Evolutionary conservation across 331 rosid genomes (phyloP), one percentile per base, ranked within the genome.

Genomic region (Malus hybrid): DNA sequence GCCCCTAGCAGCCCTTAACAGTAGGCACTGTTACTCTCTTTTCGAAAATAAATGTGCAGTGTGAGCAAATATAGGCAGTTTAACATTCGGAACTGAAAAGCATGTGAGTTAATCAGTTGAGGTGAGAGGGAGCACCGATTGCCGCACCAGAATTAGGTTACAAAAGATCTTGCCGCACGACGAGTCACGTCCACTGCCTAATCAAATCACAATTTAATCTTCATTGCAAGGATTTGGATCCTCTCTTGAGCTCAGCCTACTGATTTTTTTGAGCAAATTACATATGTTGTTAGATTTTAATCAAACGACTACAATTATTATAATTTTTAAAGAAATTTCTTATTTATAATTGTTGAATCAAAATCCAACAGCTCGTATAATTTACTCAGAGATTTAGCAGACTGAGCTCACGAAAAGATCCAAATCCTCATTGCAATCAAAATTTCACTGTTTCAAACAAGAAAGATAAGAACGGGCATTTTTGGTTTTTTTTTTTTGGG

Each of bases 171-270:
- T 39, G 46, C 12, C 46, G 12, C 46, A 10, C 46, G 46, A 46
- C n/a, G 2, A 62, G 77, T 74, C 77, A 63, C 48, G 28, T 73
- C 77, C 46, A 13, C 65, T 62, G 69, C 70, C 70, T 63, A 74
- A 74, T 62, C 62, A 22, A 56, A 56, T 56, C 6, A 59, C 31
- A 1, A 11, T 20, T 20, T 59, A 0, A 52, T 52, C 20, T 52
- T 16, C 22, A 24, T 24, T 24, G 24, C 24, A 24, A 24, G 24
- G 24, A 24, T 24, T 24, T 24, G 24, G 24, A 24, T 24, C 1
- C 1, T 24, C 24, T 24, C 1, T 1, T 24, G 24, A 24, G 24
- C 24, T 24, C 1, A 24, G 1, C 24, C 1, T 24, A 24, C 24
- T 24, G 24, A 24, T 1, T 24, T 24, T 22, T 1, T 22, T 22